phyloP scores from a whole-genome alignment of 495 filamentous ascomycete genomes.

The Tirmania nivea region DNA sequence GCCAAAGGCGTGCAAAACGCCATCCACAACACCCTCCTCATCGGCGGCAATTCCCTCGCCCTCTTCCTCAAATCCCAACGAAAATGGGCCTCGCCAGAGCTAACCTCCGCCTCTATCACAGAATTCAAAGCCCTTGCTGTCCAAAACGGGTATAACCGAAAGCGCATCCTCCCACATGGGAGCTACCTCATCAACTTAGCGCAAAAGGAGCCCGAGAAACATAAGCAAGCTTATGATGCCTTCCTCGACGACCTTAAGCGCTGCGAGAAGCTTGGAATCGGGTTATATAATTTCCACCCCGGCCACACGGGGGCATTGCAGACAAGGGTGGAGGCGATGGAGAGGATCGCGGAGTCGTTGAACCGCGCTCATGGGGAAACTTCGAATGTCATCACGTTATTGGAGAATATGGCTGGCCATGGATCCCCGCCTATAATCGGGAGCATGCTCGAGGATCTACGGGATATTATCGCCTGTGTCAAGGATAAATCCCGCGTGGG shows the following conservation, averaged over 20 bases:
- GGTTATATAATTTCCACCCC: constrained; percentile 81
- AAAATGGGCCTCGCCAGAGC: constrained; percentile 74
- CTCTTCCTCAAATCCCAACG: constrained; percentile 88
- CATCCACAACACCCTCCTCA: constrained; percentile 52
- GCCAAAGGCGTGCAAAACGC: constrained; percentile 86
- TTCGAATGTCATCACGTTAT: constrained; percentile 48
- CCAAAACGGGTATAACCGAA: constrained; percentile 50
- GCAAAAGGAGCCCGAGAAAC: constrained; percentile 52
- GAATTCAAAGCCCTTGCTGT: constrained; percentile 44
- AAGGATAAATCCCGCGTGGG: constrained; percentile 72
- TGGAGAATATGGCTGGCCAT: constrained; percentile 89
- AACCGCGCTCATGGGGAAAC: constrained; percentile 64
- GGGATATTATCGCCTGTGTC: constrained; percentile 57
- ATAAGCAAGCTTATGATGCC: constrained; percentile 61
- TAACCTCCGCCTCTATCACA: constrained; percentile 41
- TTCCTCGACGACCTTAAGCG: constrained; percentile 79
- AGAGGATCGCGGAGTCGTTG: constrained; percentile 48
- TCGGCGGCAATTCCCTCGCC: constrained; percentile 82
- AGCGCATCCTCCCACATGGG: constrained; percentile 62
- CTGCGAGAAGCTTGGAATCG: constrained; percentile 74
- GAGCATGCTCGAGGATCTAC: constrained; percentile 59
- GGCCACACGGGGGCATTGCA: too few species aligned
- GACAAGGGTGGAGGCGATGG: too few species aligned
- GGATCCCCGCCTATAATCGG: constrained; percentile 56
- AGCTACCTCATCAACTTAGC: constrained; percentile 94